A percentile compares a stretch with the other conserved stretches of the same genome.
Evolutionary conservation across 164 flowering plant genomes (phyloP).

Genomic region (Cinnamomum chago): DNA sequence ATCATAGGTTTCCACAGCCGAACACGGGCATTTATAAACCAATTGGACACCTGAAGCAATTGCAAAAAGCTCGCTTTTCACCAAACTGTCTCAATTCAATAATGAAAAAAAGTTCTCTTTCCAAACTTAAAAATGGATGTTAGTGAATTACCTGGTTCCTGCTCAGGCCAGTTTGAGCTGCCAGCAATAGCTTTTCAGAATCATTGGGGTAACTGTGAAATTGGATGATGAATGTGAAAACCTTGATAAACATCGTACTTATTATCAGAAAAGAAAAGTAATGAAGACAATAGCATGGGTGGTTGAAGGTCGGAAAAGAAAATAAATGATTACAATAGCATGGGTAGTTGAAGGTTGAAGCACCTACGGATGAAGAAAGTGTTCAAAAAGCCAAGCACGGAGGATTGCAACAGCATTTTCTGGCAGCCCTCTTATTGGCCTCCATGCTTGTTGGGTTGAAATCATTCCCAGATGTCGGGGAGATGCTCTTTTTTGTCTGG

Average conservation of each 20-base stretch:
- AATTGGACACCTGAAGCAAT: conserved; percentile 67
- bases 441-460: conserved; percentile 61
- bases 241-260: neutral
- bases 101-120: neutral
- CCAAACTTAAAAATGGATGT: neutral
- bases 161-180: conserved; percentile 80
- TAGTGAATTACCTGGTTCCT: conserved; percentile 63
- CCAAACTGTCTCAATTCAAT: neutral
- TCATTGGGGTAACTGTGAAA: conserved; percentile 75
- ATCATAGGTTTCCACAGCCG: conserved; percentile 93
- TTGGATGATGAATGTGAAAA: neutral
- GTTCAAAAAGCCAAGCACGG: conserved; percentile 92
- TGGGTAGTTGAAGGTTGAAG: conserved; percentile 3
- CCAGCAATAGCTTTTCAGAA: conserved; percentile 72
- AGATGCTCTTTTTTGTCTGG: conserved; percentile 30
- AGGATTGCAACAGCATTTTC: conserved; percentile 80
- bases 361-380: conserved; percentile 87
- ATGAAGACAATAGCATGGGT: too few relatives aligned
- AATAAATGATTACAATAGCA: neutral
- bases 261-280: too few relatives aligned
- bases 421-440: conserved; percentile 82
- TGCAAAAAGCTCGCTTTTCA: neutral
- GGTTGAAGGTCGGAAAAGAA: neutral
- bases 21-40: conserved; percentile 92
- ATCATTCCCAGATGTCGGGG: conserved; percentile 64